A percentile compares a stretch with the other conserved stretches of the same genome.
Evolutionary conservation across 2,329 filamentous ascomycete genomes (phyloP).

Genomic region (Daldinia sp.): DNA sequence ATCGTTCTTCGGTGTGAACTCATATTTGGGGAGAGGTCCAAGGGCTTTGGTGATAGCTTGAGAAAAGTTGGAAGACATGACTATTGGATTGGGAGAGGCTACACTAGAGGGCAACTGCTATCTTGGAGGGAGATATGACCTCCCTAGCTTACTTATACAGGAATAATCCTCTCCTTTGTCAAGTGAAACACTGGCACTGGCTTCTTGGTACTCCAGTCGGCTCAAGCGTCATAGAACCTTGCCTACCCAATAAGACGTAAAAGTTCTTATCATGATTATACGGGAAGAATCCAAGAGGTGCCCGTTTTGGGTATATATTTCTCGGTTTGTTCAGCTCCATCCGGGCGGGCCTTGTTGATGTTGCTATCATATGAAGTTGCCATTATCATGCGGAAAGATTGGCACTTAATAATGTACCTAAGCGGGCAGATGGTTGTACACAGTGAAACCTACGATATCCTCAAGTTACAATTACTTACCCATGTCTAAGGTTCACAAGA

Average conservation of each 20-base stretch:
- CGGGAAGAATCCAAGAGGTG: neutral
- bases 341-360: neutral
- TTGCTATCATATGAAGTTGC: neutral
- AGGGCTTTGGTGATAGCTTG: conserved; percentile 38
- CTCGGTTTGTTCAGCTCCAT: conserved; percentile 12
- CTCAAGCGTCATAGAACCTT: too few species aligned
- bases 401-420: neutral
- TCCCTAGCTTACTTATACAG: conserved; percentile 19
- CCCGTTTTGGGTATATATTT: neutral
- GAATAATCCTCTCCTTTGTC: neutral
- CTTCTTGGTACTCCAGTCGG: too few species aligned
- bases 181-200: too few species aligned
- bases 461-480: neutral
- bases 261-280: neutral
- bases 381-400: conserved; percentile 5
- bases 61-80: conserved; percentile 30
- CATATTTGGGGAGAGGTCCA: conserved; percentile 39
- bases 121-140: conserved; percentile 3
- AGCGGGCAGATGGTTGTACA: neutral
- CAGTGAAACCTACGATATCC: neutral
- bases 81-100: conserved; percentile 1
- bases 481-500: too few species aligned
- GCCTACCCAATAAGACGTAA: too few species aligned
- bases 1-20: conserved; percentile 40
- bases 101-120: neutral